Percentiles rank a stretch among this genome's conserved stretches.
phyloP scores from a whole-genome alignment of 441 rosid genomes.

The Gossypium davidsonii region DNA sequence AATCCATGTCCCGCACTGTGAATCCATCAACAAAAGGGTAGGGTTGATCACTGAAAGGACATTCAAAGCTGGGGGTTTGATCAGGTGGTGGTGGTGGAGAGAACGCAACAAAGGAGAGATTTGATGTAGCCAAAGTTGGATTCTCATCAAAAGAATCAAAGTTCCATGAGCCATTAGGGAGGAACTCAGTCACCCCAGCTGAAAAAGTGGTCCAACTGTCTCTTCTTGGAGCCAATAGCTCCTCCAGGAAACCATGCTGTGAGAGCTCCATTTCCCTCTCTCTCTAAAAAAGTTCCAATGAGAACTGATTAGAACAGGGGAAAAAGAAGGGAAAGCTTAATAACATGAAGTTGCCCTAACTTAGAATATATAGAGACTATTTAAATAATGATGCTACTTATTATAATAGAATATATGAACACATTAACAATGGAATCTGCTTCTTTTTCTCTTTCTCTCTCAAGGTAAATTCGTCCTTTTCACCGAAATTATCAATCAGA shows the following conservation, averaged over 20 bases:
- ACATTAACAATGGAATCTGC: conserved; percentile 32
- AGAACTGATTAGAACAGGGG: background rate
- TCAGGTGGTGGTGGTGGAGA: conserved; percentile 15
- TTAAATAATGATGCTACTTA: background rate
- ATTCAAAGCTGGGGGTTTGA: conserved; percentile 30
- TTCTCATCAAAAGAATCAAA: conserved; percentile 43
- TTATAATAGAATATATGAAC: background rate
- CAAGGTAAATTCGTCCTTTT: conserved; percentile 37
- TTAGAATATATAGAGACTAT: background rate
- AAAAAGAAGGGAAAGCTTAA: background rate
- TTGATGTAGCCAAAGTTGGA: conserved; percentile 30
- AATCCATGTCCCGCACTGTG: conserved; percentile 26
- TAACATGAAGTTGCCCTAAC: conserved; percentile 26
- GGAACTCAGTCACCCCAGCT: conserved; percentile 30
- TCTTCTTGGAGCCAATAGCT: conserved; percentile 47
- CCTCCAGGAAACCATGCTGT: conserved; percentile 53
- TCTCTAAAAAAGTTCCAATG: background rate
- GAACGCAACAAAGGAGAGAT: conserved; percentile 16
- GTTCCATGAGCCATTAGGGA: conserved; percentile 37
- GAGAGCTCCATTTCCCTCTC: conserved; percentile 41
- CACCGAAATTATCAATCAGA: conserved; percentile 35
- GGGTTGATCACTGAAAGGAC: conserved; percentile 40
- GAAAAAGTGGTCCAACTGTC: conserved; percentile 33
- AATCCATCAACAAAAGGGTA: conserved; percentile 41
- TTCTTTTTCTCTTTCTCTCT: conserved; percentile 19